phyloP scores from a whole-genome alignment of 2,329 filamentous ascomycete species.

The Blastomyces parvus region DNA sequence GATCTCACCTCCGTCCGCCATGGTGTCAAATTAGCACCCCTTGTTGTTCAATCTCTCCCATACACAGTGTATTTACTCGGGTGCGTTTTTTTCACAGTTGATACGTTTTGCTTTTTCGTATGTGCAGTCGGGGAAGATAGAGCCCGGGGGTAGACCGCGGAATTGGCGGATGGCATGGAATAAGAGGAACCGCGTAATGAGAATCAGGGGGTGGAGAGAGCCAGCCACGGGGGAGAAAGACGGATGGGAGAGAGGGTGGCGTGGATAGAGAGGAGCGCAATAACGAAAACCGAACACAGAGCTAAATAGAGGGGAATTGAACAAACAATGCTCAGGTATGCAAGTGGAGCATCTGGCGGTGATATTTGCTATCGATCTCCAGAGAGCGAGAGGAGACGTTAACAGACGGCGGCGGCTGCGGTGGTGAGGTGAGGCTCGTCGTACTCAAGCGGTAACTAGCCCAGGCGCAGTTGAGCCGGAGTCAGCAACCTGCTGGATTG shows the following conservation, averaged over 20 bases:
- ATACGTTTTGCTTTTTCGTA: not conserved
- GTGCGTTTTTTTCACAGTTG: not conserved
- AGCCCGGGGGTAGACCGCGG: not conserved
- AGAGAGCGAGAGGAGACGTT: not conserved
- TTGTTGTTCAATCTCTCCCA: not conserved
- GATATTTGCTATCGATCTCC: not conserved
- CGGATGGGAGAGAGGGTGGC: not conserved
- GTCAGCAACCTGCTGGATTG: too few species aligned
- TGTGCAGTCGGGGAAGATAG: not conserved
- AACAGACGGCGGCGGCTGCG: not conserved
- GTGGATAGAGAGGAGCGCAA: slow-evolving; percentile 1
- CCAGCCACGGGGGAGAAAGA: not conserved
- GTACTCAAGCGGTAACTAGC: not conserved
- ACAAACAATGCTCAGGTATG: not conserved
- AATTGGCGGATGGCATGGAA: not conserved
- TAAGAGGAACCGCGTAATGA: not conserved
- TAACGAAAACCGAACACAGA: not conserved
- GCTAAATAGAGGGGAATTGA: not conserved
- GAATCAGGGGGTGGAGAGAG: not conserved
- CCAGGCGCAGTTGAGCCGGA: too few species aligned
- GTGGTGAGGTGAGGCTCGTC: not conserved
- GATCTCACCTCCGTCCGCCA: slow-evolving; percentile 8
- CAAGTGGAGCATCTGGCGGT: not conserved
- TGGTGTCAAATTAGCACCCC: not conserved
- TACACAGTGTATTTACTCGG: not conserved